Base-by-base conservation (phyloP, 176 grass and related monocot genomes). In the Oryza coarctata region DNA sequence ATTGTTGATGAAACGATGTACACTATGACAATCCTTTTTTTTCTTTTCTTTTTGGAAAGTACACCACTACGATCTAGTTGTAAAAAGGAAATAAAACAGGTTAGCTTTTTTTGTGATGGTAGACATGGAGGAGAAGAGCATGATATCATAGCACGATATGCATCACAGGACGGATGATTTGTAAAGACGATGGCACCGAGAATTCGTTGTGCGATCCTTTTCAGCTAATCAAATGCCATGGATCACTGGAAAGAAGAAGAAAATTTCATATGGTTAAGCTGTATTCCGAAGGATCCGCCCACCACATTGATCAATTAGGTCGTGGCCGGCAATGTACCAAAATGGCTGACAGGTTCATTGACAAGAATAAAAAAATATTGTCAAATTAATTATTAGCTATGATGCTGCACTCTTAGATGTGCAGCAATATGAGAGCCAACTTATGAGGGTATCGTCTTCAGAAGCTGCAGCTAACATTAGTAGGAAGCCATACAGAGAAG, bases 171-270 rank as follows among this genome's bases (percentile, higher is more conserved):
- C 0, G 17, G 39, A 26, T 67, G 84, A 31, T 65, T 86, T 80
- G 84, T 65, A 73, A 73, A 66, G 76, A 30, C 32, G 73, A 74
- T 39, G 31, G 68, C 68, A 13, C 11, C 41, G 2, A 10, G 55
- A 70, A 57, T 80, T 60, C 18, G 76, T 79, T 80, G 84, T 20
- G 20, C 25, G 1, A 67, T 86, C 84, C 39, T 79, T 64, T 50
- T 79, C 57, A 12, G n/a, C 75, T 29, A 28, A 85, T 72, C 75
- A 79, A 63, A 64, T 49, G 40, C 28, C 58, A 83, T 75, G 13
- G 18, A 66, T 68, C 12, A 50, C 6, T 55, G 50, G 50, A 55
- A 22, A 55, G 18, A 55, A 22, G 5, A 55, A 4, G 14, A 55
- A 55, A 22, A 55, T 55, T 0, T 7, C 14, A 27, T 49, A 32